phyloP scores from a whole-genome alignment of 2,329 filamentous ascomycete species.

The Pseudogymnoascus sp. region DNA sequence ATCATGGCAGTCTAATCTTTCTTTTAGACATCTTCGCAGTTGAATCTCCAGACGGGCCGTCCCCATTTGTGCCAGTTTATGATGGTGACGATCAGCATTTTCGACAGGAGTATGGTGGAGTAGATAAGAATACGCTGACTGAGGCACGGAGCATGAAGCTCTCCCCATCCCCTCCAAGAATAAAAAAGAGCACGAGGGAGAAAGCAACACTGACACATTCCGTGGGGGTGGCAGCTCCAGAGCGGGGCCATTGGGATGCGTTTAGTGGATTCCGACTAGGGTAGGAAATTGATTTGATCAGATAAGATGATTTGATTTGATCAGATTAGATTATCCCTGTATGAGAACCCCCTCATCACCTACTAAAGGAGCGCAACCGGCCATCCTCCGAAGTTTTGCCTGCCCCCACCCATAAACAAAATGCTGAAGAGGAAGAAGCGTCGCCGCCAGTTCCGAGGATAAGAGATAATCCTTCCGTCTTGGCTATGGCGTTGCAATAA shows the following conservation, averaged over 20 bases:
- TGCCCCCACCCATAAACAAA: background rate
- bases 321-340: slow-evolving; percentile 1
- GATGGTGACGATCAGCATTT: background rate
- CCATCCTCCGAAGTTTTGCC: background rate
- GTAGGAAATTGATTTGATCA: background rate
- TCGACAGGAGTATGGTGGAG: background rate
- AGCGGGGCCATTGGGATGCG: background rate
- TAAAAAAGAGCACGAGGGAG: background rate
- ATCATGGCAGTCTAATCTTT: background rate
- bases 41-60: background rate
- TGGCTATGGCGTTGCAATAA: background rate
- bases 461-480: background rate
- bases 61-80: background rate
- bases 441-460: background rate
- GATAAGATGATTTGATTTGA: slow-evolving; percentile 6
- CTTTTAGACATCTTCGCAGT: background rate
- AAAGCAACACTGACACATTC: background rate
- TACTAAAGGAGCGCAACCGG: background rate
- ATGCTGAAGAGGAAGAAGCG: background rate
- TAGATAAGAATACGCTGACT: background rate
- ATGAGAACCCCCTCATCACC: background rate
- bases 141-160: background rate
- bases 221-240: background rate
- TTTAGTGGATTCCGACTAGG: background rate
- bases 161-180: background rate